phyloP scores from a whole-genome alignment of 2,329 filamentous ascomycete species.

The Rachicladosporium sp. region DNA sequence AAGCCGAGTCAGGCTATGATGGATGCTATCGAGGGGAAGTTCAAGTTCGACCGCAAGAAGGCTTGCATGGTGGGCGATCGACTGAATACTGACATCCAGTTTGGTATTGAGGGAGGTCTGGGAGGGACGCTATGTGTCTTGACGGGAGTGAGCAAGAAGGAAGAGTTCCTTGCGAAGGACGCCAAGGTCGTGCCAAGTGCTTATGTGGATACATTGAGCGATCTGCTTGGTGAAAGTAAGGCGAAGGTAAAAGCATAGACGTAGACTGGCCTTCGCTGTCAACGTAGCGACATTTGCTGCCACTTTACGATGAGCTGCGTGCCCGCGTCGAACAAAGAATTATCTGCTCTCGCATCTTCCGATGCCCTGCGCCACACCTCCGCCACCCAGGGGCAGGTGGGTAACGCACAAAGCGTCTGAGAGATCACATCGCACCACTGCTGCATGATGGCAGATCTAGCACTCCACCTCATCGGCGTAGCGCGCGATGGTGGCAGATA shows the following conservation, averaged over 20 bases:
- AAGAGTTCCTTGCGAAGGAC: slow-evolving; percentile 62
- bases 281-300: too few relatives aligned
- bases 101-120: slow-evolving; percentile 79
- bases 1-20: slow-evolving; percentile 99
- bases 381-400: too few relatives aligned
- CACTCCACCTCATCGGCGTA: too few relatives aligned
- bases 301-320: too few relatives aligned
- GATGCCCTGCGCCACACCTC: too few relatives aligned
- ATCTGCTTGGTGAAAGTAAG: slow-evolving; percentile 40
- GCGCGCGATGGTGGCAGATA: too few relatives aligned
- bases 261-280: too few relatives aligned
- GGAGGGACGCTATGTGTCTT: slow-evolving; percentile 85
- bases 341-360: too few relatives aligned
- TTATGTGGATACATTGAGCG: slow-evolving; percentile 75
- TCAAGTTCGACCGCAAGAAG: slow-evolving; percentile 67
- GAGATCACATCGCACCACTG: too few relatives aligned
- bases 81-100: slow-evolving; percentile 89
- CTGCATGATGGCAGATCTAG: too few relatives aligned
- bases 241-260: background rate
- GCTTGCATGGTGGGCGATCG: slow-evolving; percentile 96
- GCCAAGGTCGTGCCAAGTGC: slow-evolving; percentile 61
- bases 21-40: slow-evolving; percentile 95
- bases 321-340: too few relatives aligned
- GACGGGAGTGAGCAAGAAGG: slow-evolving; percentile 82
- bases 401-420: too few relatives aligned